A percentile compares a stretch with the other conserved stretches of the same genome.
These are phyloP conservation scores for Zhuliangozyma blackwelliae DNA, from an alignment of 1,139 yeast genomes.

Conservation along the genomic window DNA sequence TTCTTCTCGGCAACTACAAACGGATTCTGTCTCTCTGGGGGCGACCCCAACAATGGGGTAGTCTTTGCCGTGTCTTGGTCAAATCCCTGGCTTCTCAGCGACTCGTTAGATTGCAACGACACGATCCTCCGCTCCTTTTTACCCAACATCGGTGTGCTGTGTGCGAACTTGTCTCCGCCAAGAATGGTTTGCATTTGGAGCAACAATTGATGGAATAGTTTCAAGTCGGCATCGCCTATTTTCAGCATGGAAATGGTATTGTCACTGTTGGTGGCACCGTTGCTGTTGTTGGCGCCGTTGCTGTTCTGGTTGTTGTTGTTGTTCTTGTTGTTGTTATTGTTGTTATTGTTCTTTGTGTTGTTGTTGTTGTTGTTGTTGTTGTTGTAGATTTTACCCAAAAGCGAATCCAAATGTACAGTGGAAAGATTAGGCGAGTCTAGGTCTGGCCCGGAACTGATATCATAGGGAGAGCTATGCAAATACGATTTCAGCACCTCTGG, in stretches of 20 bases:
- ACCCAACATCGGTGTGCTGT: too few relatives aligned
- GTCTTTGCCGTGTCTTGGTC: conserved; percentile 1
- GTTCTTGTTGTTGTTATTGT: neutral
- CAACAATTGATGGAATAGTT: too few relatives aligned
- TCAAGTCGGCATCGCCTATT: too few relatives aligned
- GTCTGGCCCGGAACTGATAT: neutral
- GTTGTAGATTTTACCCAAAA: neutral
- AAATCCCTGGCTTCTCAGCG: neutral
- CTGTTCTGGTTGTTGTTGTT: too few relatives aligned
- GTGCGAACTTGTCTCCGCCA: too few relatives aligned
- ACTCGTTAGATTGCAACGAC: neutral
- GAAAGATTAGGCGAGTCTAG: neutral
- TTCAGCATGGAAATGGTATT: too few relatives aligned
- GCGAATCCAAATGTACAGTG: neutral
- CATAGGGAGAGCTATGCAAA: neutral
- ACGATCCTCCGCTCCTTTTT: too few relatives aligned
- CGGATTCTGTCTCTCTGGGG: too few relatives aligned
- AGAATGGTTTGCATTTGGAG: too few relatives aligned
- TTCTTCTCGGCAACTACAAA: too few relatives aligned
- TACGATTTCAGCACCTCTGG: conserved; percentile 1
- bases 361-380: neutral
- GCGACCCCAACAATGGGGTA: neutral
- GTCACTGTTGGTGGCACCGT: too few relatives aligned
- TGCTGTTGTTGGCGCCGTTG: too few relatives aligned
- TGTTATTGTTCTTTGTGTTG: neutral